phyloP scores from a whole-genome alignment of 2,329 filamentous ascomycete genomes.

The Thielaviopsis musarum region DNA sequence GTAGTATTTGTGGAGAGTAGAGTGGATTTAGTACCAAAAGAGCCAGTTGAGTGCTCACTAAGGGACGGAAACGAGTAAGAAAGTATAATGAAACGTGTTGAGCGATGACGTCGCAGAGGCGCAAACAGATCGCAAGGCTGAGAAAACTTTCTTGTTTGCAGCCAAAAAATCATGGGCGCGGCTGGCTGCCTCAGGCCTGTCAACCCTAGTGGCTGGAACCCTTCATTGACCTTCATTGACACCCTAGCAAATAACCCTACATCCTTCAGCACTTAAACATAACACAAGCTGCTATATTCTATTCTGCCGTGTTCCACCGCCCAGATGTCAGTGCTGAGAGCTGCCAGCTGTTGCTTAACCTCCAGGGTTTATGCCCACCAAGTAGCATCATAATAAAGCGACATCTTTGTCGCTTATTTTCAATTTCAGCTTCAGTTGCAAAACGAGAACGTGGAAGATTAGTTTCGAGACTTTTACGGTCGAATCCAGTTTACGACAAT shows the following conservation, averaged over 20 bases:
- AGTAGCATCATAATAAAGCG: background rate
- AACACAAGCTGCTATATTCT: slow-evolving; percentile 7
- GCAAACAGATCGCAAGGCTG: slow-evolving; percentile 5
- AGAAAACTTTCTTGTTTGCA: slow-evolving; percentile 5
- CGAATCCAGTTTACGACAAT: background rate
- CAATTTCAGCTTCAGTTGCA: background rate
- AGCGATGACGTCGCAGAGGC: background rate
- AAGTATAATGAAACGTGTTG: background rate
- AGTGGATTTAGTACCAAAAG: background rate
- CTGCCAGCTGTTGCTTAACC: slow-evolving; percentile 3
- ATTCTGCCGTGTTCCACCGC: slow-evolving; percentile 14
- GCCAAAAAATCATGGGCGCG: background rate
- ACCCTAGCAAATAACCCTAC: background rate
- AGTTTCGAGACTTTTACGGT: background rate
- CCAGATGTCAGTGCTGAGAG: background rate
- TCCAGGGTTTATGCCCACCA: background rate
- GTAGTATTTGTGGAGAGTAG: background rate
- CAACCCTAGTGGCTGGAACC: background rate
- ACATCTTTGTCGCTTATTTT: background rate
- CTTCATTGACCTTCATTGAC: too few relatives aligned
- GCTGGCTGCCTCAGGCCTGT: background rate
- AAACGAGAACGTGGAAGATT: too few relatives aligned
- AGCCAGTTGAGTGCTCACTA: too few relatives aligned
- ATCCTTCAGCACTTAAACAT: slow-evolving; percentile 2
- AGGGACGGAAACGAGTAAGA: too few relatives aligned